These are phyloP conservation scores for Pyrus pyrifolia DNA, from an alignment of 306 rosid species.

Conservation along the genomic window DNA sequence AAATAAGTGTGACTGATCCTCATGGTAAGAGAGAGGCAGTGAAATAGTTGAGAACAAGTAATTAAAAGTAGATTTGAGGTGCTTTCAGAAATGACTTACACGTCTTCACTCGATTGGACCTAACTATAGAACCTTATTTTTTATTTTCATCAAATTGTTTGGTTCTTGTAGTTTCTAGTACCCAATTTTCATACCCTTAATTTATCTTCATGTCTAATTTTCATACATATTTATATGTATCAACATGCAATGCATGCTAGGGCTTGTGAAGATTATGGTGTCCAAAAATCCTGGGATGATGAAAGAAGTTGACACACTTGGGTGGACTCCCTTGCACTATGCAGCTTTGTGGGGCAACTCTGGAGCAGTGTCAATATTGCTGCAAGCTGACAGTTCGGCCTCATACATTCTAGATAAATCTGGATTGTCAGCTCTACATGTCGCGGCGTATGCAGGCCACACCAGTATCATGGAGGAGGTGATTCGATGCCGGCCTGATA, in stretches of 20 bases:
- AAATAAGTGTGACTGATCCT: too few relatives aligned
- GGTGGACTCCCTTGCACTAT: slow-evolving; percentile 14
- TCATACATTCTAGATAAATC: not conserved
- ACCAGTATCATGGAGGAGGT: not conserved
- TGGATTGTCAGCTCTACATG: not conserved
- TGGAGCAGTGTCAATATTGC: not conserved
- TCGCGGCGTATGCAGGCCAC: not conserved
- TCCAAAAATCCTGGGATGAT: not conserved
- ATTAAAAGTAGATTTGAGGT: too few relatives aligned
- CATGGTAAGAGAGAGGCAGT: too few relatives aligned
- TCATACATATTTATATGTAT: too few relatives aligned
- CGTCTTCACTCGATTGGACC: too few relatives aligned
- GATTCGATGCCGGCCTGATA: not conserved
- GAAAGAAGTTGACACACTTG: not conserved
- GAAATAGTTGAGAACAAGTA: too few relatives aligned
- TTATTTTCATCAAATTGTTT: not conserved
- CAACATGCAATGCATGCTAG: not conserved
- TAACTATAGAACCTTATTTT: too few relatives aligned
- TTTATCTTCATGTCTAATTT: not conserved
- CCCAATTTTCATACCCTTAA: not conserved
- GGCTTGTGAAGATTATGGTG: not conserved
- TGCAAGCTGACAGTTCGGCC: not conserved
- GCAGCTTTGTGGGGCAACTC: not conserved
- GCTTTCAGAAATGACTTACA: too few relatives aligned
- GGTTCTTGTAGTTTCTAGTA: too few relatives aligned